Base-by-base conservation (phyloP, 2,329 filamentous ascomycete species). In the Pseudogymnoascus sp. region DNA sequence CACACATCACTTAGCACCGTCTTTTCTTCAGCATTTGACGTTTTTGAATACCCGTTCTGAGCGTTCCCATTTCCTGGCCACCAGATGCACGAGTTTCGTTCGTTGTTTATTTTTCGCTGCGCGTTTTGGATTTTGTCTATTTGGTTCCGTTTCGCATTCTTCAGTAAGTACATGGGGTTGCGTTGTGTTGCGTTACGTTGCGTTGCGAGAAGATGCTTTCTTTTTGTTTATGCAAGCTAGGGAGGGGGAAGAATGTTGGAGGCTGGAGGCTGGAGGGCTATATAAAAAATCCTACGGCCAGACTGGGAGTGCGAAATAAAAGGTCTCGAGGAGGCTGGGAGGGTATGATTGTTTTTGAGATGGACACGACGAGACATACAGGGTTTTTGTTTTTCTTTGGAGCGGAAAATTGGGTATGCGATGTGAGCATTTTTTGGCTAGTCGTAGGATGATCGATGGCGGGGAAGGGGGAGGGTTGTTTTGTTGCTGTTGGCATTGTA, bases 1-100 rank as follows among this genome's bases (percentile, higher is more conserved):
- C 31, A 33, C 31, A 28, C 7, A 26, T n/a, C 21, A 1, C 21
- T 50, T 50, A n/a, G 13, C n/a, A n/a, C 21, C 13, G 21, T 50
- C 44, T 50, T 50, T 50, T 50, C 44, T 9, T 50, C 21, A n/a
- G 44, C 44, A 50, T 50, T 50, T 50, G 44, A 50, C 44, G 44
- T 50, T 50, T 50, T 50, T 50, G 44, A 50, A 50, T 50, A 50
- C 44, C 44, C 44, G 15, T 26, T 50, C 23, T 50, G 44, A 50
- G 44, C 44, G 44, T 50, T 50, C n/a, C n/a, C 44, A 50, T 50
- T 50, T 50, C 42, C 21, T 50, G 21, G 21, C n/a, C n/a, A n/a
- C n/a, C 23, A 50, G 44, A 50, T 50, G 23, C 44, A 50, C 19
- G 19, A 47, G 44, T 50, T n/a, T n/a, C n/a, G n/a, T n/a, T 21